Evolutionary conservation across 495 filamentous ascomycete species (phyloP), one percentile per base, ranked within the genome.

Genomic region (Penicillium longicatenatum): DNA sequence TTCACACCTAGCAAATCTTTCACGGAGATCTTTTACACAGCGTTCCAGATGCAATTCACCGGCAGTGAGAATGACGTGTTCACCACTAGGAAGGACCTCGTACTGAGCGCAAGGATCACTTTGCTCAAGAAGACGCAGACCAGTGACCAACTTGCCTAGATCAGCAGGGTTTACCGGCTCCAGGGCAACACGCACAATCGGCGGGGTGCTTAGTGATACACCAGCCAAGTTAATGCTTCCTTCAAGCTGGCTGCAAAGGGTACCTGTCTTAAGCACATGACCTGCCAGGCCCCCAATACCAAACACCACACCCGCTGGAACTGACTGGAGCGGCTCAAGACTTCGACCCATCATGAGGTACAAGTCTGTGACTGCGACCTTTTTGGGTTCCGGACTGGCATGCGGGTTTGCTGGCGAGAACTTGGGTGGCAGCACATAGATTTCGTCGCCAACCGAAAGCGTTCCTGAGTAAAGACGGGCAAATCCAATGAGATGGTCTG

Each of bases 61-160:
- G 24, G 94, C 94, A 0, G 95, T 97, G 24, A 94, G 73, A 20
- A 99, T 84, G 48, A 99, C 93, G 75, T 99, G 95, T 71, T 99
- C 94, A 50, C 94, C 94, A 55, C 85, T 97, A 53, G 88, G 84
- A 22, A 98, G 88, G 11, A 95, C 89, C 65, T 97, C 92, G 64
- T 99, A 99, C 68, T 92, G 87, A 16, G 93, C 95, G 62, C 94
- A 98, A 2, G 94, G 93, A 66, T 99, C 94, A 67, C 91, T 94
- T 67, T 96, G 91, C 55, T 96, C 92, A 8, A 99, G 87, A 48
- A 99, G 76, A 54, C 88, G 84, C 51, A 98, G 80, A 0, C 94
- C 94, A 11, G 81, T 80, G 46, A 99, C 89, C 93, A 99, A 93
- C 73, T 94, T 97, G 64, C 90, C 84, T 37, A 99, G 76, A 65